Evolutionary conservation across 257 asterid genomes (phyloP).

Genomic region (Solanum gracilifrons): DNA sequence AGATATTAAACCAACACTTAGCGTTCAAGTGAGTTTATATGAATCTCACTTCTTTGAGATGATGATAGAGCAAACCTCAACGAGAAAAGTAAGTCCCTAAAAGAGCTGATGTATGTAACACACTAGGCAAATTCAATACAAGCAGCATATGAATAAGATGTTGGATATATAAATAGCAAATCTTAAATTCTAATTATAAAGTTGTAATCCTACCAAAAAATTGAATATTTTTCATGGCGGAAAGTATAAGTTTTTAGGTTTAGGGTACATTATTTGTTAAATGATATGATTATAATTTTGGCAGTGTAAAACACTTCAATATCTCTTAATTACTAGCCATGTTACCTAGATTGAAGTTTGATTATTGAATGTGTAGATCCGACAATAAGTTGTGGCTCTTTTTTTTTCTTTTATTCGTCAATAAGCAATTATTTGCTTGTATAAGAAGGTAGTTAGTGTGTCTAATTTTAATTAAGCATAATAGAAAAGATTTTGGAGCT

Average conservation of each 20-base stretch:
- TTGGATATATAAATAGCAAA: not conserved
- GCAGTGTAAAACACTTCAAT: not conserved
- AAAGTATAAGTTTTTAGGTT: not conserved
- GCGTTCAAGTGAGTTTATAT: not conserved
- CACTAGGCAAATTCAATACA: not conserved
- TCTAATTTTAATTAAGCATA: not conserved
- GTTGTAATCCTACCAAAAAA: not conserved
- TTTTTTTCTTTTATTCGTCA: not conserved
- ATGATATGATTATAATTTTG: not conserved
- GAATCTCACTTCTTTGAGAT: not conserved
- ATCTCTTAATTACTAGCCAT: not conserved
- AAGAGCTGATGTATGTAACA: not conserved
- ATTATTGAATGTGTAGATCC: not conserved
- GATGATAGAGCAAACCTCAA: not conserved
- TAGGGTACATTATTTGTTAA: not conserved
- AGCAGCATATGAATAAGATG: not conserved
- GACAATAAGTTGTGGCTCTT: not conserved
- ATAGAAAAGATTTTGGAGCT: not conserved
- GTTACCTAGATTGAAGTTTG: not conserved
- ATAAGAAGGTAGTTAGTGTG: not conserved
- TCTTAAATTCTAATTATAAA: not conserved
- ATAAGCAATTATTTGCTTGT: not conserved
- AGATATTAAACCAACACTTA: not conserved
- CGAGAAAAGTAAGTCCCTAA: not conserved
- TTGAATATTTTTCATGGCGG: not conserved